phyloP scores from a whole-genome alignment of 1,284 basidiomycete species.

The Neolentinus lepideus region DNA sequence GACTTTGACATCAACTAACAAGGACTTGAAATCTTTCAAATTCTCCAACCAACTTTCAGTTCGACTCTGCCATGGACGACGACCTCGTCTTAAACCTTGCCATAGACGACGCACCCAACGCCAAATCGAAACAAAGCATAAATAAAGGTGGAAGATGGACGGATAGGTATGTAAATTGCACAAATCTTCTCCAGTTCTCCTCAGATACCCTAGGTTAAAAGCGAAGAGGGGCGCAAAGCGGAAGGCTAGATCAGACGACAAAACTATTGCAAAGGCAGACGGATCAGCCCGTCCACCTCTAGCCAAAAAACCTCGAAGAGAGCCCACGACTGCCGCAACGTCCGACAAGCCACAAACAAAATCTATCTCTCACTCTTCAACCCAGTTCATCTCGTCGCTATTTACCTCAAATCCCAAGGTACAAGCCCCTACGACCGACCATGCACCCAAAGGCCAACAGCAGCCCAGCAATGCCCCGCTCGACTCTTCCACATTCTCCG shows the following conservation, averaged over 20 bases:
- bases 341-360: constrained; percentile 14
- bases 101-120: constrained; percentile 24
- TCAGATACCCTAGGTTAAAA: constrained; percentile 43
- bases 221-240: constrained; percentile 62
- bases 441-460: constrained; percentile 21
- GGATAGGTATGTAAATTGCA: constrained; percentile 53
- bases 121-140: constrained; percentile 19
- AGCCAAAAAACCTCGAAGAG: constrained; percentile 43
- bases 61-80: constrained; percentile 46
- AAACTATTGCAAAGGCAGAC: constrained; percentile 8
- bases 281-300: constrained; percentile 21
- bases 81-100: constrained; percentile 64
- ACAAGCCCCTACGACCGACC: constrained; percentile 29
- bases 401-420: constrained; percentile 81
- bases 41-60: neutral
- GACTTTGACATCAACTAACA: too few relatives aligned
- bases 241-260: constrained; percentile 35
- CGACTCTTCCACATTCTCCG: constrained; percentile 68
- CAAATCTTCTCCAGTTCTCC: constrained; percentile 1
- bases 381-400: constrained; percentile 85
- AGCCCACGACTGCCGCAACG: constrained; percentile 12
- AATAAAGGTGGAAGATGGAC: constrained; percentile 82
- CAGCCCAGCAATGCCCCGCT: constrained; percentile 84
- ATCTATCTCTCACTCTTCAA: constrained; percentile 29
- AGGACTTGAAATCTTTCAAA: too few relatives aligned